phyloP scores from a whole-genome alignment of 2,329 filamentous ascomycete genomes.

The Aspergillus sclerotialis region DNA sequence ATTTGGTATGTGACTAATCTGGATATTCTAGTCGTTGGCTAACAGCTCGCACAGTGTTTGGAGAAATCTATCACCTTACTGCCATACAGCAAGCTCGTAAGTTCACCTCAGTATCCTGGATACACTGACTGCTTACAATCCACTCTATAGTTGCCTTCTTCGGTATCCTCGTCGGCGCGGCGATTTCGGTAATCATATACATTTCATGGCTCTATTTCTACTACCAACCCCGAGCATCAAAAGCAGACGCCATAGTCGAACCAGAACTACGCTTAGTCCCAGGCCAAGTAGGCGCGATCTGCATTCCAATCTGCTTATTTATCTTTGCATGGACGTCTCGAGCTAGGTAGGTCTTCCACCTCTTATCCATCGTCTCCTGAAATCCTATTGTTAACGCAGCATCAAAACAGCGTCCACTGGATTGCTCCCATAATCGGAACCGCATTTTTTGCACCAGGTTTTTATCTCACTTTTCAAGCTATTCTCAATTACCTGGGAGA shows the following conservation, averaged over 20 bases:
- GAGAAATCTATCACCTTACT: conserved; percentile 7
- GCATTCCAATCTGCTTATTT: conserved; percentile 10
- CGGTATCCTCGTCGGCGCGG: conserved; percentile 8
- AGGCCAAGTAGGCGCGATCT: conserved; percentile 8
- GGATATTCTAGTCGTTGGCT: not conserved
- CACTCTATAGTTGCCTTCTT: conserved; percentile 7
- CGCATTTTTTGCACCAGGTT: conserved; percentile 36
- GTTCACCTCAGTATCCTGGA: not conserved
- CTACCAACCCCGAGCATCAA: conserved; percentile 5
- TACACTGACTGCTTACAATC: conserved; percentile 1
- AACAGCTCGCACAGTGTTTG: conserved; percentile 5
- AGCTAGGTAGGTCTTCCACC: conserved; percentile 3
- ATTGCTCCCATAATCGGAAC: conserved; percentile 45
- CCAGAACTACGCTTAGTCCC: conserved; percentile 10
- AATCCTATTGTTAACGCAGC: conserved; percentile 22
- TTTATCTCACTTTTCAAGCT: conserved; percentile 11
- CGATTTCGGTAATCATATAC: conserved; percentile 4
- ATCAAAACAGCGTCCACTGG: conserved; percentile 26
- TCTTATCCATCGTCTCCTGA: too few species aligned
- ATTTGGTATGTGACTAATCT: conserved; percentile 9
- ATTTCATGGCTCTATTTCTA: conserved; percentile 8
- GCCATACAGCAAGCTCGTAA: conserved; percentile 6
- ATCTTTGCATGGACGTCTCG: conserved; percentile 12
- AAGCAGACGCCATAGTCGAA: conserved; percentile 1
- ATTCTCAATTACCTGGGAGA: conserved; percentile 22